These are phyloP conservation scores for Mortierella claussenii DNA, from an alignment of 192 early-diverging fungal genomes.

Conservation along the genomic window DNA sequence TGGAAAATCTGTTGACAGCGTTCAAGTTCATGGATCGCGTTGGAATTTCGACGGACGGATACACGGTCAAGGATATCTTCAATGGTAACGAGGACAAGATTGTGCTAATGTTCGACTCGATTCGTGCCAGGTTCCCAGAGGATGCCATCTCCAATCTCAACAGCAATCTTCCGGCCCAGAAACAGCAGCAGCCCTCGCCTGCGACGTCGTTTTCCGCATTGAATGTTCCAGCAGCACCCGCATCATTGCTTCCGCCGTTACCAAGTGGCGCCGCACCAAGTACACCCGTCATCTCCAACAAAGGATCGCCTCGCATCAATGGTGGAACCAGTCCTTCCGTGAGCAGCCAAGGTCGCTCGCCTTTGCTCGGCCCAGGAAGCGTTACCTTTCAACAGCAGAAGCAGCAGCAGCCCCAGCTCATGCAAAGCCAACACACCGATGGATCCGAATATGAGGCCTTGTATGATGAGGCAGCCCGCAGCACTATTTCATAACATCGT, in stretches of 20 bases:
- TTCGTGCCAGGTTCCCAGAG: slow-evolving; percentile 32
- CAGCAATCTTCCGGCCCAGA: background rate
- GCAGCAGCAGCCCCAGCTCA: no score
- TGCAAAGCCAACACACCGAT: slow-evolving; percentile 18
- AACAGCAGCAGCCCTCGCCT: background rate
- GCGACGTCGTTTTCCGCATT: background rate
- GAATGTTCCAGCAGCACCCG: background rate
- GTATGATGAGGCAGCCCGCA: slow-evolving; percentile 50
- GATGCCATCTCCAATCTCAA: background rate
- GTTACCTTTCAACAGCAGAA: no score
- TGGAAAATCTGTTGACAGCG: slow-evolving; percentile 62
- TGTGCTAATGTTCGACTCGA: slow-evolving; percentile 40
- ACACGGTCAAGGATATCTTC: slow-evolving; percentile 64
- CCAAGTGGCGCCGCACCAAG: slow-evolving; percentile 5
- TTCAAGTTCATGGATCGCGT: slow-evolving; percentile 69
- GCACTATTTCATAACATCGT: slow-evolving; percentile 44
- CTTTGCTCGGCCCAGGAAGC: background rate
- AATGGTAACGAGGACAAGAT: slow-evolving; percentile 53
- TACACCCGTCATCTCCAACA: slow-evolving; percentile 1
- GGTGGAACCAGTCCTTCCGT: slow-evolving; percentile 1
- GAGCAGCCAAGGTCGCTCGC: slow-evolving; percentile 5
- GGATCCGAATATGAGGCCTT: slow-evolving; percentile 48
- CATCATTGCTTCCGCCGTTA: slow-evolving; percentile 5
- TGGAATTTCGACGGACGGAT: slow-evolving; percentile 63
- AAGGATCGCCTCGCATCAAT: slow-evolving; percentile 11